Evolutionary conservation across 2,329 filamentous ascomycete species (phyloP), one percentile per base, ranked within the genome.

Genomic region (Canariomyces notabilis): DNA sequence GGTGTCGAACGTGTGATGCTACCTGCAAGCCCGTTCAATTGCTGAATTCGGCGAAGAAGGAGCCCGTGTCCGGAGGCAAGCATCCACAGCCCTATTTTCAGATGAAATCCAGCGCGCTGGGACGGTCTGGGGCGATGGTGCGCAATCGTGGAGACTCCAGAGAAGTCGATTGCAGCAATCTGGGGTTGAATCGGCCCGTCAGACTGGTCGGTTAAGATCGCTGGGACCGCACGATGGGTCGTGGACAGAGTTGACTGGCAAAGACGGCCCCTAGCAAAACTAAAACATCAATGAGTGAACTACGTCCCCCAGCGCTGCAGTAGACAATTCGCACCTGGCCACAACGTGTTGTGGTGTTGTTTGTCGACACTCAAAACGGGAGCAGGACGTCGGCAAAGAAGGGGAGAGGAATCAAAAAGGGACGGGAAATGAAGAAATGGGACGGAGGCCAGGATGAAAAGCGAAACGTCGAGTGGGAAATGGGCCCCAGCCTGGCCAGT

Each of bases 121-220:
- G 49, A 51, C 38, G 49, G 40, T 36, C 39, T 48, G 51, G 50
- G 50, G 51, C 42, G 48, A 38, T 37, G 47, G 48, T 47, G 50
- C 50, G 52, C 33, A 51, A 53, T 57, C 58, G 58, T 58, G 58
- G 57, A 49, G 58, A 53, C 55, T 60, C 54, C 53, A 52, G 52
- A 49, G n/a, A 51, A 47, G 22, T 57, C 51, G 50, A 54, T 55
- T 41, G 52, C 47, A 48, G 18, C 37, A 38, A 45, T 53, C 53
- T 56, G 55, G 56, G 53, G 56, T 52, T 48, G 46, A 59, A 58
- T 60, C 58, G 58, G 58, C 51, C 57, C 57, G 57, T 53, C 48
- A 35, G 37, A 35, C 36, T 52, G 43, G 46, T 57, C 43, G 48
- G 37, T n/a, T 40, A 23, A 48, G 46, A 33, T 49, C 42, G 47